Base-by-base conservation (phyloP, 2,329 filamentous ascomycete species). In the Uncinocarpus reesii region DNA sequence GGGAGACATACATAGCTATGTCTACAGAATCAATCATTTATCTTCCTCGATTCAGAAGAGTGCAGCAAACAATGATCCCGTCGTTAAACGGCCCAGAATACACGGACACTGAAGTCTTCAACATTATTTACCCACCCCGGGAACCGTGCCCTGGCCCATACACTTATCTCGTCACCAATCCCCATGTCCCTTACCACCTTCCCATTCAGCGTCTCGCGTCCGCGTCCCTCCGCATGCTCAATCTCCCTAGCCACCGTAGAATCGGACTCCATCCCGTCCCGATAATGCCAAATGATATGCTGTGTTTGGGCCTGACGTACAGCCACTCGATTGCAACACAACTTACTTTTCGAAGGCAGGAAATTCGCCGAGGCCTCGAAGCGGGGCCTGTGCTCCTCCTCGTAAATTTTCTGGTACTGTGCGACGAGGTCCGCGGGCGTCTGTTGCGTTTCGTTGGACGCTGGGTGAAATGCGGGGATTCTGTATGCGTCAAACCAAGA, bases 401-500 rank as follows among this genome's bases (percentile, higher is more conserved):
- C 15, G 32, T 46, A 37, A n/a, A 38, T 31, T 29, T 20, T 7
- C 8, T 46, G 32, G 16, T 46, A 38, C 24, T 38, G 43, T 15
- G 32, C 21, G 1, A 38, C 15, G 16, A 38, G 43, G 1, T 21
- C 34, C 31, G 43, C 45, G 18, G 45, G 45, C 5, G 24, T n/a
- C 13, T 32, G 35, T 13, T 47, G 24, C 20, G 32, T 24, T 8
- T 34, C 45, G 16, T 45, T 23, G 21, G 31, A 11, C 15, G 8
- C 20, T 37, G 34, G 32, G 23, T 38, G 23, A 34, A 46, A 46
- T 38, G 45, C 38, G 24, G 46, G 46, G 15, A 65, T 57, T 4
- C 65, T 51, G 44, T 66, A 63, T 1, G 55, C 55, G 38, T 68
- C 64, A 48, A 68, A 68, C 66, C 66, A 68, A 16, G 65, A 65